Conservation (phyloP, 768 basidiomycete species). For the Calocera viscosa region DNA sequence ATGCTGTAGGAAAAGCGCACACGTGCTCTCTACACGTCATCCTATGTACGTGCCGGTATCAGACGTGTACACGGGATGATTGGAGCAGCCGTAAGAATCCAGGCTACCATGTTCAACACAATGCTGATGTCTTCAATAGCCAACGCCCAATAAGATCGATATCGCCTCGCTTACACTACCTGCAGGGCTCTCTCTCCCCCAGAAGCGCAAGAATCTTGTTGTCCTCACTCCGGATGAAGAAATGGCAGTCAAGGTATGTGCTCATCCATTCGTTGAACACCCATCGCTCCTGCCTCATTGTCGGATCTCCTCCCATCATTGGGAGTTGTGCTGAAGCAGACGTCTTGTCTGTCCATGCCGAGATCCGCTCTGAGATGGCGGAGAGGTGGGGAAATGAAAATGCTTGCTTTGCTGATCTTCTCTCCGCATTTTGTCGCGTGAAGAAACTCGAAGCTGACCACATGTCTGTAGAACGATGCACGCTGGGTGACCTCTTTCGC, state of each 20-base stretch:
- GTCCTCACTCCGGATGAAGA: too few species aligned
- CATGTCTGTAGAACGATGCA: too few species aligned
- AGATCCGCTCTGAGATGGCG: neutral
- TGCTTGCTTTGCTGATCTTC: constrained; percentile 1
- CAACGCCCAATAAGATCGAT: too few species aligned
- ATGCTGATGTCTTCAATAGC: too few species aligned
- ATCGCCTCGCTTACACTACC: too few species aligned
- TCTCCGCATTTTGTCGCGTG: neutral
- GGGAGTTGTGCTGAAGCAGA: neutral
- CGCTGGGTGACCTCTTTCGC: too few species aligned
- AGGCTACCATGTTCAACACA: too few species aligned
- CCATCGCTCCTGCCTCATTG: neutral
- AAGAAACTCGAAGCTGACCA: neutral
- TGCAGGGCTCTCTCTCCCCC: too few species aligned
- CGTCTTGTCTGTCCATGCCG: neutral
- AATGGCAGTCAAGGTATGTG: too few species aligned
- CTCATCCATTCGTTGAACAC: constrained; percentile 7
- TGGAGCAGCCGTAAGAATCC: neutral
- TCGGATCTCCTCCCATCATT: neutral
- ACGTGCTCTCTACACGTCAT: neutral
- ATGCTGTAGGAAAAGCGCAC: neutral
- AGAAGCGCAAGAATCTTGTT: too few species aligned
- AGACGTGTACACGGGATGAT: neutral
- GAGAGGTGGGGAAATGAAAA: neutral
- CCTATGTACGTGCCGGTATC: neutral